Evolutionary conservation across 257 asterid species (phyloP), one percentile per base, ranked within the genome.

Genomic region (Solanum pinnatisectum): DNA sequence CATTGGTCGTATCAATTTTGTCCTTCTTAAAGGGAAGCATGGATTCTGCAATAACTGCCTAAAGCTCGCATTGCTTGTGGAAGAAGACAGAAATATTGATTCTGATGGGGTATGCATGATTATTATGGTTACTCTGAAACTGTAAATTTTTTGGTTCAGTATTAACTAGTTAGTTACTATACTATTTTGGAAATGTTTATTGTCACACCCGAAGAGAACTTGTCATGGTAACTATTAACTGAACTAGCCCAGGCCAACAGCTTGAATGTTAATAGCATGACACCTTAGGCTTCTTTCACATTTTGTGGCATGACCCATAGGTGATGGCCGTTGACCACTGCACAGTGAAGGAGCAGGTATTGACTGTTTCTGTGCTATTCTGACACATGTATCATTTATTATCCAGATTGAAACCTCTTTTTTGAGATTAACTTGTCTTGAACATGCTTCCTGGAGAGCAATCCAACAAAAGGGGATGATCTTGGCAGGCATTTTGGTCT

Each of bases 11-110:
- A 68, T 90, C 13, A 89, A 87, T 16, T 91, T 96, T 89, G 87
- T 82, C 33, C 91, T 18, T 59, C 89, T 96, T 83, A 95, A 92
- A 91, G 96, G 93, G 78, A 86, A 90, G 74, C 78, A 87, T 87
- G 99, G 99, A 35, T 95, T 97, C 90, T 97, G 99, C 91, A 23
- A 84, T 22, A 6, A 6, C 63, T 97, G 99, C 92, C 91, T 94
- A 87, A 85, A 90, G 86, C 95, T 96, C 70, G 98, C 91, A 25
- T 70, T 93, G 84, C 94, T 97, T 86, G 91, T 97, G 71, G 98
- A 96, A 89, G 98, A 92, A 37, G 86, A 87, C 56, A 87, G 8
- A 91, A 90, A 91, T 89, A 87, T 84, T 72, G 95, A 95, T 88
- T 95, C 98, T 70, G 96, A 94, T 36, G 98, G 98, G 98, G 99